Evolutionary conservation across 768 basidiomycete species (phyloP).

Genomic region (Naganishia vishniacii): DNA sequence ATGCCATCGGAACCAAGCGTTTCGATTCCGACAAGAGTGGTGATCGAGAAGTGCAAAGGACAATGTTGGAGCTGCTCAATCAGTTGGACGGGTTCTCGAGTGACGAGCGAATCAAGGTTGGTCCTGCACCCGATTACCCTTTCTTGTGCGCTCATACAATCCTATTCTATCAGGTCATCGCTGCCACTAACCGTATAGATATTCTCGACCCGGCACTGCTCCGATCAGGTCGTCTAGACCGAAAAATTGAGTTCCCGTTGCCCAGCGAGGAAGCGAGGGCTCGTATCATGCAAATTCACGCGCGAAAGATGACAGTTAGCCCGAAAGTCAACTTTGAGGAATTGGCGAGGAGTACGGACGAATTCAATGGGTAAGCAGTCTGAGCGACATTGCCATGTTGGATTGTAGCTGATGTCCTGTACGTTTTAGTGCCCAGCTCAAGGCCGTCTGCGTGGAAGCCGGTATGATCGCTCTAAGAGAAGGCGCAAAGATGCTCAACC

Average conservation of each 20-base stretch:
- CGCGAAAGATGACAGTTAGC: constrained; percentile 85
- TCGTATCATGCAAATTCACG: constrained; percentile 91
- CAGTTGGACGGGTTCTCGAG: constrained; percentile 97
- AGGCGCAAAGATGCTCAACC: constrained; percentile 77
- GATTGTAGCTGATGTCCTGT: background rate
- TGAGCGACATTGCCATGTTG: constrained; percentile 35
- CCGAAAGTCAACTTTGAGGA: constrained; percentile 94
- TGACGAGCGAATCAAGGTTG: constrained; percentile 92
- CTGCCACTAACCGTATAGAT: constrained; percentile 97
- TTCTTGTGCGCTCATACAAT: constrained; percentile 15
- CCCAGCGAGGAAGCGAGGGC: constrained; percentile 96
- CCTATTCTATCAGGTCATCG: constrained; percentile 69
- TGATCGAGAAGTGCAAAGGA: constrained; percentile 97
- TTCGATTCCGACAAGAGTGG: constrained; percentile 99
- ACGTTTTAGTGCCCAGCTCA: constrained; percentile 53
- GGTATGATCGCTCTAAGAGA: constrained; percentile 97
- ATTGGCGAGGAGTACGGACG: constrained; percentile 90
- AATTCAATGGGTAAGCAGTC: constrained; percentile 74
- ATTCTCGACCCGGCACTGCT: constrained; percentile 97
- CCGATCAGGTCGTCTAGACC: constrained; percentile 91
- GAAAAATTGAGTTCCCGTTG: constrained; percentile 97
- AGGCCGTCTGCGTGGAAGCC: constrained; percentile 97
- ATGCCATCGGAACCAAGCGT: constrained; percentile 97
- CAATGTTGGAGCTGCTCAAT: constrained; percentile 98
- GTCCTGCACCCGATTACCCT: constrained; percentile 8